Percentiles rank a stretch among this genome's conserved stretches.
Evolutionary conservation across 768 basidiomycete genomes (phyloP).

Genomic region (Rubroboletus satanas): DNA sequence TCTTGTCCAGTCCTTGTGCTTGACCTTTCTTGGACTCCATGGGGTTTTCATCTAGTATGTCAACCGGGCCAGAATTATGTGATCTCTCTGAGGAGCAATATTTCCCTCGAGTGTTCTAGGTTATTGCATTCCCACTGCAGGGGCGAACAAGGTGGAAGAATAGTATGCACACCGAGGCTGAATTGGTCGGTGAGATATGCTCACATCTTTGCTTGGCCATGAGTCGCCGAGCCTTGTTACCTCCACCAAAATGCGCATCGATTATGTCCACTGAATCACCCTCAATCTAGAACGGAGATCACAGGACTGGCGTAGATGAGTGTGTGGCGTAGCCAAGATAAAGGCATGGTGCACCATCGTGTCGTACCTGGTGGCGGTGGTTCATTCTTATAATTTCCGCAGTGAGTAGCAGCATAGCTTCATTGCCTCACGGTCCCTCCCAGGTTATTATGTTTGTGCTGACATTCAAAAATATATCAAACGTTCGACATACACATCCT

Average conservation of each 20-base stretch:
- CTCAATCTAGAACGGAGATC: neutral
- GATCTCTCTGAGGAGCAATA: neutral
- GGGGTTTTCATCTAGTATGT: neutral
- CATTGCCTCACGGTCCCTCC: neutral
- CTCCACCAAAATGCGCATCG: neutral
- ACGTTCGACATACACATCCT: neutral
- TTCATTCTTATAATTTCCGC: neutral
- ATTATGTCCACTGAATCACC: neutral
- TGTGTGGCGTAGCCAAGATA: neutral
- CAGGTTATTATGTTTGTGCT: neutral
- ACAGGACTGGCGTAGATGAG: neutral
- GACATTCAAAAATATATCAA: neutral
- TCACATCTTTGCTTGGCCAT: neutral
- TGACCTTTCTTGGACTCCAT: too few species aligned
- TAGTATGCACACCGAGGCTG: neutral
- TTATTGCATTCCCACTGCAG: neutral
- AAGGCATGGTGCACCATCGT: neutral
- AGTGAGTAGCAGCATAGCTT: neutral
- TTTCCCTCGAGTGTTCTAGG: neutral
- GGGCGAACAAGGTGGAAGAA: neutral
- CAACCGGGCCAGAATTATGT: neutral
- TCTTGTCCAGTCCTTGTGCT: too few species aligned
- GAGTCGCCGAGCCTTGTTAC: neutral
- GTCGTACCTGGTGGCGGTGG: conserved; percentile 5
- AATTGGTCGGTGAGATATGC: neutral